A percentile compares a stretch with the other conserved stretches of the same genome.
phyloP scores from a whole-genome alignment of 805 yeast species.

The Saccharomyces jurei region DNA sequence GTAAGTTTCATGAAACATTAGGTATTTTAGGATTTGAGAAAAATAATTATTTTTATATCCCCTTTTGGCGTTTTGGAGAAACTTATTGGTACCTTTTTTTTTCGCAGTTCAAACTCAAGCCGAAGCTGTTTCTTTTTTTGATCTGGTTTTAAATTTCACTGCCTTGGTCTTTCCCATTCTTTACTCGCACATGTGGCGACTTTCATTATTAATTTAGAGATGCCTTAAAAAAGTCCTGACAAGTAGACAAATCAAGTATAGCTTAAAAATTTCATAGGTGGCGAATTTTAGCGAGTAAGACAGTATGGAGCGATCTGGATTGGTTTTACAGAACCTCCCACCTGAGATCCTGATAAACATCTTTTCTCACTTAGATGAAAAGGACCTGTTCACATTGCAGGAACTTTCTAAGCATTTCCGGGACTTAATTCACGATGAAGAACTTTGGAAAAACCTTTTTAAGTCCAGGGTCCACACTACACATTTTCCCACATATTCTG shows the following conservation, averaged over 20 bases:
- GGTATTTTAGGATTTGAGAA: too few relatives aligned
- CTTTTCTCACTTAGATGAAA: constrained; percentile 31
- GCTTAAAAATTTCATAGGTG: background rate
- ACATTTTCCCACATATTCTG: constrained; percentile 33
- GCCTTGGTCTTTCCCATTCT: background rate
- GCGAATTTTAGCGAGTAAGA: background rate
- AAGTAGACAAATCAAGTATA: background rate
- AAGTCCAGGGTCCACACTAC: constrained; percentile 23
- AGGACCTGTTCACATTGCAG: constrained; percentile 29
- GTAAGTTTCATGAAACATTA: too few relatives aligned
- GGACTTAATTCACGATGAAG: constrained; percentile 33
- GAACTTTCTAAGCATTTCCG: constrained; percentile 26
- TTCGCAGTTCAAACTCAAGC: background rate
- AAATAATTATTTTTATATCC: too few relatives aligned
- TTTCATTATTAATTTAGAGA: background rate
- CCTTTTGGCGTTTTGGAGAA: background rate
- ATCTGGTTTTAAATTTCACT: background rate
- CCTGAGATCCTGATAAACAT: constrained; percentile 32
- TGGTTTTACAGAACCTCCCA: constrained; percentile 94
- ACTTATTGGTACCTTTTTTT: background rate
- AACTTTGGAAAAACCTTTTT: constrained; percentile 36
- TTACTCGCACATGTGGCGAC: background rate
- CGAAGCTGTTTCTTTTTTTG: background rate
- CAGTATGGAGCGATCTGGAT: constrained; percentile 21
- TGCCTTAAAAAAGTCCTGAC: background rate